Conservation (phyloP, 176 grass and related monocot genomes). For the Bolboschoenus planiculmis region DNA sequence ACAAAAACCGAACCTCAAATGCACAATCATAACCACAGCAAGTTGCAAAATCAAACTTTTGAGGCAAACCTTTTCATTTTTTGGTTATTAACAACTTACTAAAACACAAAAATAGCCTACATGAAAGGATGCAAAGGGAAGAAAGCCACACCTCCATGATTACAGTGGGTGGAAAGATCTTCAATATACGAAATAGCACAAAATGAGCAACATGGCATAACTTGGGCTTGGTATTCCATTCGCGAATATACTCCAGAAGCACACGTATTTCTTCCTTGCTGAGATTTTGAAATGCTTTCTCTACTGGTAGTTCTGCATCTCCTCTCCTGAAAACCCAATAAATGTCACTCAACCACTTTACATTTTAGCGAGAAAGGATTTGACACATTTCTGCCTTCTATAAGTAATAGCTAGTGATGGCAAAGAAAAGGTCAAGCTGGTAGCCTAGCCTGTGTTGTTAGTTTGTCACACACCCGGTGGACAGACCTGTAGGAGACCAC, state of each 20-base stretch:
- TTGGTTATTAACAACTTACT: neutral
- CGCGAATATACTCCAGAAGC: slow-evolving; percentile 75
- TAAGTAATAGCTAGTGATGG: neutral
- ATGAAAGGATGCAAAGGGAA: neutral
- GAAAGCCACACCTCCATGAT: slow-evolving; percentile 63
- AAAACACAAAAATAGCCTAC: neutral
- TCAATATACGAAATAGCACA: slow-evolving; percentile 65
- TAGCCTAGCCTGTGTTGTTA: neutral
- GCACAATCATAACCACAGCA: neutral
- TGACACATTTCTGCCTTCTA: neutral
- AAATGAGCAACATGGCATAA: slow-evolving; percentile 97
- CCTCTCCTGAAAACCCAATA: slow-evolving; percentile 41
- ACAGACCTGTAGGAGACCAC: neutral
- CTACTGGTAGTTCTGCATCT: slow-evolving; percentile 42
- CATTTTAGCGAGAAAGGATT: neutral
- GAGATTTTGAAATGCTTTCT: slow-evolving; percentile 59
- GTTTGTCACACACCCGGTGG: no score
- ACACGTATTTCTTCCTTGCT: slow-evolving; percentile 61
- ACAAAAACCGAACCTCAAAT: neutral
- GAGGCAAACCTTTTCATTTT: neutral
- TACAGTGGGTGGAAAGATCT: slow-evolving; percentile 61
- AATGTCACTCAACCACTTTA: neutral
- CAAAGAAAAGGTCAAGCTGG: neutral
- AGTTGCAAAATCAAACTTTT: neutral
- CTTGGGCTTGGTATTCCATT: slow-evolving; percentile 98